Evolutionary conservation across 176 grass and related monocot species (phyloP).

Genomic region (Avena eriantha): DNA sequence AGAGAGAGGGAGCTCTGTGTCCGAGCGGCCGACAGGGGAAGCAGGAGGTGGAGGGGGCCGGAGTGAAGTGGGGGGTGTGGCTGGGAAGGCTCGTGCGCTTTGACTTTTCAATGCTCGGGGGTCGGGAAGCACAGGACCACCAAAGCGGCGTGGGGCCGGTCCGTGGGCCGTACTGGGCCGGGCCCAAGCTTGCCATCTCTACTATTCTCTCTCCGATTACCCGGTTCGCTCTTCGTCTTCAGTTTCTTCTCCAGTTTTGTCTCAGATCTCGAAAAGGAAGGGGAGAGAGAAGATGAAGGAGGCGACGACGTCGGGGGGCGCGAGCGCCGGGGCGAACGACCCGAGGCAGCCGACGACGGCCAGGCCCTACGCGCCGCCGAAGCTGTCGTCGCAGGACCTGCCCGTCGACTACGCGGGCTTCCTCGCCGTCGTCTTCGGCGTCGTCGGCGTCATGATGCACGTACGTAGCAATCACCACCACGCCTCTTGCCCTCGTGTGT

Average conservation of each 20-base stretch:
- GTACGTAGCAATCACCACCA: conserved; percentile 44
- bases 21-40: conserved; percentile 22
- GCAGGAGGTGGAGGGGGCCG: not conserved
- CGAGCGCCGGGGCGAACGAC: conserved; percentile 51
- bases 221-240: not conserved
- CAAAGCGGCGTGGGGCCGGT: conserved; percentile 13
- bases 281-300: conserved; percentile 42
- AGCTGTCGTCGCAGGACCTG: conserved; percentile 79
- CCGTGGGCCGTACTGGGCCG: not conserved
- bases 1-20: not conserved
- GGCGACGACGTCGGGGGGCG: conserved; percentile 51
- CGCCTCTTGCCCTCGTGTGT: not conserved
- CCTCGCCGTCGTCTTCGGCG: conserved; percentile 87
- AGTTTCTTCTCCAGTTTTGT: conserved; percentile 9
- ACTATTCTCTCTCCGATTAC: not conserved
- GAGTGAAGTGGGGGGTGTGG: conserved; percentile 22
- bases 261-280: not conserved
- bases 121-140: not conserved
- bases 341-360: conserved; percentile 77
- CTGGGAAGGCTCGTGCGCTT: conserved; percentile 41
- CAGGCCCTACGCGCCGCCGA: conserved; percentile 75
- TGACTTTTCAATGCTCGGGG: conserved; percentile 46
- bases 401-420: conserved; percentile 95
- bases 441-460: conserved; percentile 86
- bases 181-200: not conserved